Evolutionary conservation across 1,284 basidiomycete species (phyloP), one percentile per base, ranked within the genome.

Genomic region (Amylostereum chailletii): DNA sequence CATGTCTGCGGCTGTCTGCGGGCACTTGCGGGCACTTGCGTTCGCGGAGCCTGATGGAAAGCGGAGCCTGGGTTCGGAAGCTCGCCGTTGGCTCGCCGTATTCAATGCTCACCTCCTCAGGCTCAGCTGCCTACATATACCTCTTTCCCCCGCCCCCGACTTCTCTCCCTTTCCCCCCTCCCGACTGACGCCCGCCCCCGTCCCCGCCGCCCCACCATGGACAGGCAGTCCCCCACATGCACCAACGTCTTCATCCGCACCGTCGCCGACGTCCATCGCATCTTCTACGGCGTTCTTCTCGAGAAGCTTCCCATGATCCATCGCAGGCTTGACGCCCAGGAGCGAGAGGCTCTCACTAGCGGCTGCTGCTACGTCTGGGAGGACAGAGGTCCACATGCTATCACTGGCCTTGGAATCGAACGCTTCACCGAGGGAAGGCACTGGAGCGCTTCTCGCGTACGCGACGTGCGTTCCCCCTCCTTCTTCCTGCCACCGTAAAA

Each of bases 291-390:
- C 49, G 68, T 70, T 47, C 63, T 67, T 51, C 61, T 65, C 52
- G 64, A 65, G 51, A 58, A 63, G 42, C 65, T 71, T 50, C 64
- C 67, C 55, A 69, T 70, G 60, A 67, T 72, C 60, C 65, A 65
- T 42, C 62, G 67, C 44, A 66, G 71, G 8, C 65, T 72, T 57
- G 69, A 71, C 54, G 63, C 67, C 42, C 62, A 67, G 53, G 71
- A 72, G 62, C 67, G 71, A 49, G 61, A 62, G 10, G 64, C 65
- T 37, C 59, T 72, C 36, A 61, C 58, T 39, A 63, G 68, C n/a
- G 71, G 71, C 46, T 64, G 66, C 54, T 67, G 68, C 42, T 72
- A 71, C 56, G 70, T 68, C 52, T 72, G 70, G 70, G 71, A 71
- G 59, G 69, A 71, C 58, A 65, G 67, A 54, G 63, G 64, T 26